Percentiles rank a stretch among this genome's conserved stretches.
Conservation (phyloP, 148 eudicot genomes). For the Simmondsia chinensis region DNA sequence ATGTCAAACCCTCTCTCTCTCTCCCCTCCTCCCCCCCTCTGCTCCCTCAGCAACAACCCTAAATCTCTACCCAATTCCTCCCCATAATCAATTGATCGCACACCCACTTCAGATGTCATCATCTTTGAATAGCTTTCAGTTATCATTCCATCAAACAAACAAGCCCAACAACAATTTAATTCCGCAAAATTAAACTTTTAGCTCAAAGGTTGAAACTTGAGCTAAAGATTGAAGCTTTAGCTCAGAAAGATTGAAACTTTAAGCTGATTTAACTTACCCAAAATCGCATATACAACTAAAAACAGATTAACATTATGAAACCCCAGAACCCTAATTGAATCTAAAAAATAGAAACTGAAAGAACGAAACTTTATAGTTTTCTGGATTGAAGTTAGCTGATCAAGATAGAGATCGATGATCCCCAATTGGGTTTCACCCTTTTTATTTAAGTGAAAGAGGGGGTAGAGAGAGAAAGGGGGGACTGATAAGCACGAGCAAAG, state of each 20-base stretch:
- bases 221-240: slow-evolving; percentile 7
- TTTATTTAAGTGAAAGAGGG: slow-evolving; percentile 3
- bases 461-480: slow-evolving; percentile 6
- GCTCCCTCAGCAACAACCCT: slow-evolving; percentile 30
- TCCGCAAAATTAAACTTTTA: neutral
- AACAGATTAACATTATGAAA: no score
- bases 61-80: slow-evolving; percentile 42
- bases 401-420: slow-evolving; percentile 9
- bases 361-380: neutral
- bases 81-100: slow-evolving; percentile 47
- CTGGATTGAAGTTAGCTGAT: neutral
- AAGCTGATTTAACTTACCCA: no score
- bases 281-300: no score
- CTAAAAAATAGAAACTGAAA: neutral
- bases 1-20: slow-evolving; percentile 33
- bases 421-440: slow-evolving; percentile 5
- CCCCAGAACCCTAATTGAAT: no score
- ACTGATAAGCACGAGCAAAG: slow-evolving; percentile 37
- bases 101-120: slow-evolving; percentile 40
- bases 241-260: slow-evolving; percentile 8
- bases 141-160: slow-evolving; percentile 21
- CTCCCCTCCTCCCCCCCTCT: slow-evolving; percentile 25
- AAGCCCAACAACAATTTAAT: slow-evolving; percentile 1
- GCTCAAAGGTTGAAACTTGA: slow-evolving; percentile 1
- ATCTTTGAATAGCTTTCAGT: slow-evolving; percentile 27